These are phyloP conservation scores for Calonectria ilicicola DNA, from an alignment of 2,329 filamentous ascomycete species.

Conservation along the genomic window DNA sequence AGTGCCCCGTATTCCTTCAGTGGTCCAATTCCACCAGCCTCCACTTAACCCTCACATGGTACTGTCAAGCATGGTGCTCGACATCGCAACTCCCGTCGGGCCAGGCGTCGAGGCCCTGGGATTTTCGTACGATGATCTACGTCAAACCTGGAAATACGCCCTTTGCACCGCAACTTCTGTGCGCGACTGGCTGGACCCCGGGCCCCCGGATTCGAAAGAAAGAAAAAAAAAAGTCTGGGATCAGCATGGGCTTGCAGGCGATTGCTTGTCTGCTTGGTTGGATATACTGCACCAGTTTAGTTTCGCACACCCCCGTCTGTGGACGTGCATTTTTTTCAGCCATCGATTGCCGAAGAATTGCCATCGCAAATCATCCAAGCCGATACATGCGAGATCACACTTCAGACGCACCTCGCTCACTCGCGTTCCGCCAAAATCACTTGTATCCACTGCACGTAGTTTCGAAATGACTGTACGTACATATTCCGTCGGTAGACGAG, in stretches of 20 bases:
- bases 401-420: slow-evolving; percentile 3
- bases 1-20: slow-evolving; percentile 7
- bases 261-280: not conserved
- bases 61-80: not conserved
- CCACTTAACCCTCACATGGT: not conserved
- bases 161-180: not conserved
- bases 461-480: slow-evolving; percentile 31
- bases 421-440: slow-evolving; percentile 17
- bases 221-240: not conserved
- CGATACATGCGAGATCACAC: slow-evolving; percentile 3
- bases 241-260: not conserved
- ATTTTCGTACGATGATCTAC: slow-evolving; percentile 10
- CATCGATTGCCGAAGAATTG: slow-evolving; percentile 2
- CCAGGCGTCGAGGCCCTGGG: not conserved
- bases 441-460: slow-evolving; percentile 36
- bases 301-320: not conserved
- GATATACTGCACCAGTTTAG: not conserved
- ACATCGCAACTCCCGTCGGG: not conserved
- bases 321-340: not conserved
- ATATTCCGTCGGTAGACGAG: slow-evolving; percentile 19
- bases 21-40: slow-evolving; percentile 6
- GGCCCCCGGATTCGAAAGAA: not conserved
- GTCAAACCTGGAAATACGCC: slow-evolving; percentile 1
- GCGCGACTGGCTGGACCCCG: not conserved
- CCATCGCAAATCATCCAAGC: slow-evolving; percentile 3